A percentile compares a stretch with the other conserved stretches of the same genome.
These are phyloP conservation scores for Hyphodiscus sp. DNA, from an alignment of 2,329 filamentous ascomycete species.

Conservation along the genomic window DNA sequence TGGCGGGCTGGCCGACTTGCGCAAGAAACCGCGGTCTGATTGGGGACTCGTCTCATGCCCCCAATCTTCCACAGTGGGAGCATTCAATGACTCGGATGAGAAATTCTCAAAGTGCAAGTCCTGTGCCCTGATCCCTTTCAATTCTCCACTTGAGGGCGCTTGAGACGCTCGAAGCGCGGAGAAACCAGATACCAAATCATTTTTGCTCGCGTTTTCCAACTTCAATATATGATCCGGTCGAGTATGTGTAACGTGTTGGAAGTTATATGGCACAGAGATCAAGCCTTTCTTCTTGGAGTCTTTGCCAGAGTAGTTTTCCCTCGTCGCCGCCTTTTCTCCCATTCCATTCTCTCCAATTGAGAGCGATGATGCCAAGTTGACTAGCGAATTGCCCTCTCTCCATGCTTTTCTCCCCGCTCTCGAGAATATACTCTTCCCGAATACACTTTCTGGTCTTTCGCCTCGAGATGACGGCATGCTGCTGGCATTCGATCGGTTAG, in stretches of 20 bases:
- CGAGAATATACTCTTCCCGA: constrained; percentile 50
- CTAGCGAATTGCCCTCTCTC: constrained; percentile 36
- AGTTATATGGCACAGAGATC: constrained; percentile 61
- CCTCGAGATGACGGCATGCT: constrained; percentile 40
- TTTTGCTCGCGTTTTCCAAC: constrained; percentile 35
- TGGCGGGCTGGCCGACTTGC: constrained; percentile 16
- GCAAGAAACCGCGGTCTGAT: not conserved
- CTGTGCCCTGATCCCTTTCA: constrained; percentile 35
- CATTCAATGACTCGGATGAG: constrained; percentile 37
- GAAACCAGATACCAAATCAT: constrained; percentile 39
- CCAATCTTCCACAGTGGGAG: constrained; percentile 12
- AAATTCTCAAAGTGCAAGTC: constrained; percentile 42
- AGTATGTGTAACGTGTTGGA: constrained; percentile 58
- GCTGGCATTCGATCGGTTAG: constrained; percentile 47
- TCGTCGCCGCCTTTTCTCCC: constrained; percentile 16
- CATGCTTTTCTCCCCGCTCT: constrained; percentile 43
- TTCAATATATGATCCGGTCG: constrained; percentile 42
- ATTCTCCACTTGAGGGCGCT: constrained; percentile 30
- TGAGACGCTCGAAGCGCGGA: constrained; percentile 35
- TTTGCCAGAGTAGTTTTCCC: constrained; percentile 19
- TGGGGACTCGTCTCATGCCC: constrained; percentile 1
- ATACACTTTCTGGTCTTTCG: constrained; percentile 52
- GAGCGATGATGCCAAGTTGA: constrained; percentile 11
- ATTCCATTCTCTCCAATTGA: constrained; percentile 5
- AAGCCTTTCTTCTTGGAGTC: constrained; percentile 12